phyloP scores from a whole-genome alignment of 2,329 filamentous ascomycete genomes.

The Stromatinia cepivora region DNA sequence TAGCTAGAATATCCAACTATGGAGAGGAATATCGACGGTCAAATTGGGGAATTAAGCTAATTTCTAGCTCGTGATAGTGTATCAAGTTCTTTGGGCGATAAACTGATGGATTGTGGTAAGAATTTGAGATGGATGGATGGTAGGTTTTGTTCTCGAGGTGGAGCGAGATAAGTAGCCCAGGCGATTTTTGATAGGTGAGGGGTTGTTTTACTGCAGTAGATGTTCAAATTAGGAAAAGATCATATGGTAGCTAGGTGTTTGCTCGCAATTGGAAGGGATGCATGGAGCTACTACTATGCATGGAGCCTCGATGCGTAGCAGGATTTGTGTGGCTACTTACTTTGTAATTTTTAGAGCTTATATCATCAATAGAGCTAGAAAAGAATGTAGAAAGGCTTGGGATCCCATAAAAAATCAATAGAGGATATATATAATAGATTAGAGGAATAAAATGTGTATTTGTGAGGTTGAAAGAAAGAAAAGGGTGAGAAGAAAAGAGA shows the following conservation, averaged over 20 bases:
- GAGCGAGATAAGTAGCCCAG: neutral
- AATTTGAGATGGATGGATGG: neutral
- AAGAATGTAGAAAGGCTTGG: neutral
- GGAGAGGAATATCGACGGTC: neutral
- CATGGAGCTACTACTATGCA: neutral
- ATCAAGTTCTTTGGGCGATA: neutral
- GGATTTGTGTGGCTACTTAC: neutral
- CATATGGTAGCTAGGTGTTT: neutral
- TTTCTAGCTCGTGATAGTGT: neutral
- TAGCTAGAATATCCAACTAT: neutral
- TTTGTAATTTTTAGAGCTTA: neutral
- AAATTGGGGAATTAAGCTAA: neutral
- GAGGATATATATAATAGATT: neutral
- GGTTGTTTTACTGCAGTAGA: conserved; percentile 1
- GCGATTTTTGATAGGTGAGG: neutral
- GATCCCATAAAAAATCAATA: neutral
- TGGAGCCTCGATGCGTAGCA: neutral
- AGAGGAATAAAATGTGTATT: neutral
- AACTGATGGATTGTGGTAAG: neutral
- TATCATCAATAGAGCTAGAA: neutral
- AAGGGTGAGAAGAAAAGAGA: neutral
- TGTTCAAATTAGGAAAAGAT: neutral
- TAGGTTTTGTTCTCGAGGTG: neutral
- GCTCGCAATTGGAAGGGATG: neutral
- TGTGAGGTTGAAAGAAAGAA: neutral